phyloP scores from a whole-genome alignment of 148 eudicot species.

The Chenopodium album region DNA sequence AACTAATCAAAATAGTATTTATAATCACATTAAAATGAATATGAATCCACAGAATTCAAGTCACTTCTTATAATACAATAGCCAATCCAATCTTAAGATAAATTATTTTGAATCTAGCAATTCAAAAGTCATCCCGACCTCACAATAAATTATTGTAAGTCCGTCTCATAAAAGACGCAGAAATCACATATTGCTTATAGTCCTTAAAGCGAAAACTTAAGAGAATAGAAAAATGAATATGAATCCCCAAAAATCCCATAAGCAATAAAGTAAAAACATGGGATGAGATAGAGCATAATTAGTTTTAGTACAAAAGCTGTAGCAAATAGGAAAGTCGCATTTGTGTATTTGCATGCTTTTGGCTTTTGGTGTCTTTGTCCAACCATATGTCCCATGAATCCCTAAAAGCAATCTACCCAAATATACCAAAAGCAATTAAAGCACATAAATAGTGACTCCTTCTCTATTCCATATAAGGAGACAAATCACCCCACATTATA shows the following conservation, averaged over 20 bases:
- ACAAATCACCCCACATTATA: conserved; percentile 18
- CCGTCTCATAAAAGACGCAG: too few relatives aligned
- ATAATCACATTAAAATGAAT: too few relatives aligned
- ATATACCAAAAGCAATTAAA: conserved; percentile 29
- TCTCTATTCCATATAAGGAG: conserved; percentile 30
- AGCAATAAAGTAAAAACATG: not conserved
- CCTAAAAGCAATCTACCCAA: conserved; percentile 33
- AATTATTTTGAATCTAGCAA: too few relatives aligned
- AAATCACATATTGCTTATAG: too few relatives aligned
- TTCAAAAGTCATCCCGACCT: too few relatives aligned
- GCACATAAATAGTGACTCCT: conserved; percentile 23
- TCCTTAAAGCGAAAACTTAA: too few relatives aligned
- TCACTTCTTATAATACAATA: too few relatives aligned
- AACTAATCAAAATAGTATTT: too few relatives aligned
- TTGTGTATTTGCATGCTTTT: conserved; percentile 35
- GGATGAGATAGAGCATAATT: conserved; percentile 3
- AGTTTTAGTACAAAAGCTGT: conserved; percentile 18
- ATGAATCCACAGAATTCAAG: too few relatives aligned
- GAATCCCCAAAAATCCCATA: not conserved
- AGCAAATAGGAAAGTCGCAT: conserved; percentile 26
- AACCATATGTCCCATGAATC: conserved; percentile 49
- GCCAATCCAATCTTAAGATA: too few relatives aligned
- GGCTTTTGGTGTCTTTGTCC: conserved; percentile 32
- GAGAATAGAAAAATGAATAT: not conserved
- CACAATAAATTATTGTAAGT: too few relatives aligned